Evolutionary conservation across 306 rosid genomes (phyloP), one percentile per base, ranked within the genome.

Genomic region (Corylus avellana): DNA sequence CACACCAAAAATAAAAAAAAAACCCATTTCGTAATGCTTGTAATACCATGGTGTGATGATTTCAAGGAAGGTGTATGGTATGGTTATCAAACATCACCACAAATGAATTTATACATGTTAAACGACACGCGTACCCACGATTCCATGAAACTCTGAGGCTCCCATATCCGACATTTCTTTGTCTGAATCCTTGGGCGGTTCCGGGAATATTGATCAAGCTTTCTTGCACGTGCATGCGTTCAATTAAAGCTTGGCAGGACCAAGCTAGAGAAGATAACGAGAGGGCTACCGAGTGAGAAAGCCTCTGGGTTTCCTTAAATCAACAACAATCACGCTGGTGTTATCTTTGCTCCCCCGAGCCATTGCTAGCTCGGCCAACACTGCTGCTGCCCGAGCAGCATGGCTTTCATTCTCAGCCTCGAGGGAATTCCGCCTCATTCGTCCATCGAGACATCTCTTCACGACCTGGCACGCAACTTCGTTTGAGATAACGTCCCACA

Each of bases 291-390:
- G 18, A 9, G 29, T 18, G 51, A 42, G 27, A n/a, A 42, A 67
- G 9, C 72, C 72, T 8, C 44, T 86, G 44, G 72, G 51, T 77
- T 82, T 82, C 80, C 83, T 84, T 6, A 94, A 88, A 47, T 90
- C 92, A 12, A 92, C 91, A 0, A 92, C 98, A 5, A 94, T 84
- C 20, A 90, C 97, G 83, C 97, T 94, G 1, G 89, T 91, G 91
- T 94, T 92, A 78, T 94, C 98, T 77, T 79, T 85, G 88, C 95
- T 89, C 58, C 97, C 97, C 75, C 87, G 85, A 61, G 97, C 91
- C 85, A 91, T 79, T 4, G 98, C 97, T 35, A 92, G 81, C 67
- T 94, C 89, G 2, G 82, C 87, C 66, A 94, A 84, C 46, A 88
- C 74, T 0, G 93, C 68, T 13, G 97, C 91, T n/a, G 98, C 98